Evolutionary conservation across 345 rosid species (phyloP).

Genomic region (Gossypium bickii): DNA sequence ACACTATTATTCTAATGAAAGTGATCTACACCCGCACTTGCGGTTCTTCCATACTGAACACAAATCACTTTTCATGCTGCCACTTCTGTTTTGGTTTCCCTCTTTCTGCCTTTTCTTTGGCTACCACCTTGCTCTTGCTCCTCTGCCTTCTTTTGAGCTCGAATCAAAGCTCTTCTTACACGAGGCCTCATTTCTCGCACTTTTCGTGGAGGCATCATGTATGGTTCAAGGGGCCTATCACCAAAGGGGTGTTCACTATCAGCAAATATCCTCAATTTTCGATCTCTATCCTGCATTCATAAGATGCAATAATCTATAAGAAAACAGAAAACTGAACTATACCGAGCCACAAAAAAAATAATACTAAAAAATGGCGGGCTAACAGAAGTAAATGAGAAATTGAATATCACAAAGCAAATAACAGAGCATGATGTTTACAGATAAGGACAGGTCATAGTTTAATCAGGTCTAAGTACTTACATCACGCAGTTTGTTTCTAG

Average conservation of each 20-base stretch:
- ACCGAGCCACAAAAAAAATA: neutral
- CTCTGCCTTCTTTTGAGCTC: constrained; percentile 85
- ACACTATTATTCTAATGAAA: neutral
- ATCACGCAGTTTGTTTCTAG: constrained; percentile 89
- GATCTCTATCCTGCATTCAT: constrained; percentile 74
- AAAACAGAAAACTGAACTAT: neutral
- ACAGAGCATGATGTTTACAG: neutral
- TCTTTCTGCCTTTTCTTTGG: constrained; percentile 38
- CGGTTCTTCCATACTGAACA: neutral
- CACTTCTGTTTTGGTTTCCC: constrained; percentile 1
- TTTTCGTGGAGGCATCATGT: constrained; percentile 71
- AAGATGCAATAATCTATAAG: constrained; percentile 5
- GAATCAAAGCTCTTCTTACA: constrained; percentile 83
- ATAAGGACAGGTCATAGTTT: neutral
- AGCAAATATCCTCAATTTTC: constrained; percentile 85
- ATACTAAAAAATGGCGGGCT: neutral
- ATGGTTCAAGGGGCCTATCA: constrained; percentile 68
- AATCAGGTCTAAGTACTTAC: constrained; percentile 39
- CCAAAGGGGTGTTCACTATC: constrained; percentile 81
- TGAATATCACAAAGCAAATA: neutral
- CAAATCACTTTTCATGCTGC: neutral
- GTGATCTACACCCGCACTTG: neutral
- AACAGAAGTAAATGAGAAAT: neutral
- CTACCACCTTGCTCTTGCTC: constrained; percentile 43
- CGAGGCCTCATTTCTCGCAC: constrained; percentile 93